Evolutionary conservation across 192 early-diverging fungal species (phyloP), one percentile per base, ranked within the genome.

Genomic region (Backusella tuberculispora): DNA sequence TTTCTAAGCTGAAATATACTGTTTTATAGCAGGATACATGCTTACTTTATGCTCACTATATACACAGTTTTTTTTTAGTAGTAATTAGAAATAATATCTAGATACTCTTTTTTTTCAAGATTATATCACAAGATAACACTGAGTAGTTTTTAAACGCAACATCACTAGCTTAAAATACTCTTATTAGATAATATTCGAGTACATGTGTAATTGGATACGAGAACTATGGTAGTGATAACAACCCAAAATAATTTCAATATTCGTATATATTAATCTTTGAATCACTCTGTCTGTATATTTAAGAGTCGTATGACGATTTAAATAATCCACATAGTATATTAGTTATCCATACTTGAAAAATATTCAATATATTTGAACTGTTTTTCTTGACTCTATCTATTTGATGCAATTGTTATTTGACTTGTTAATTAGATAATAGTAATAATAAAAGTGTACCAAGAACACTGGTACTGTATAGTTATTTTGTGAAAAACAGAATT

Each of bases 181-280:
- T 19, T 21, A 53, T 53, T 53, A 53, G 50, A 53, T 53, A 53
- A 53, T 53, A 53, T 53, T 21, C 19, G 50, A 53, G n/a, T 53
- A 53, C 50, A 53, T 19, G 50, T 53, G 19, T 19, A 53, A 53
- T 53, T 53, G 50, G 1, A 53, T 53, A 53, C 5, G n/a, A 19
- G 9, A 10, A 19, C 3, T 53, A 19, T 19, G 19, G 19, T 19
- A 53, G 19, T 1, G 10, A 8, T 7, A 53, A 53, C 19, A 17
- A 53, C 50, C 50, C 19, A 3, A 8, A 8, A 24, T n/a, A 17
- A 34, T 34, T 34, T 34, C 29, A 34, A 34, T 34, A 34, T 34
- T 34, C 29, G 29, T 34, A 34, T 34, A 34, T 34, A 34, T 34
- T 34, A 34, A 34, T 34, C 2, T 34, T 34, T 2, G 29, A 34